Percentiles rank a stretch among this genome's conserved stretches.
Conservation (phyloP, 1,139 yeast genomes). For the Yamadazyma pseudoaaseri region DNA sequence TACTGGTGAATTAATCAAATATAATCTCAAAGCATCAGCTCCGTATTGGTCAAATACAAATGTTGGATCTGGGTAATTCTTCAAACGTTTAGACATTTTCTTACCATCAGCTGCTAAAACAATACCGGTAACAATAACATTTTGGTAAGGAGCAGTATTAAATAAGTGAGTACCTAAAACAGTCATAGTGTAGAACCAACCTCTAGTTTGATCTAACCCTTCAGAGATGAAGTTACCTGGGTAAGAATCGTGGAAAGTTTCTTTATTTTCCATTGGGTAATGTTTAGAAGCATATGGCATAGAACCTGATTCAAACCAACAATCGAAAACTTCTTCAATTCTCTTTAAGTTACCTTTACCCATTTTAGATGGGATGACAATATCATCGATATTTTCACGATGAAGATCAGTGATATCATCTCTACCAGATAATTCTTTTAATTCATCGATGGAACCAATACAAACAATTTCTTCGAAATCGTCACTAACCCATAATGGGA, state of each 20-base stretch:
- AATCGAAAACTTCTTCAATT: slow-evolving; percentile 96
- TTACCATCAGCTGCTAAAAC: slow-evolving; percentile 98
- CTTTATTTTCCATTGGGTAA: slow-evolving; percentile 89
- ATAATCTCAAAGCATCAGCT: slow-evolving; percentile 95
- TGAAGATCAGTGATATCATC: slow-evolving; percentile 83
- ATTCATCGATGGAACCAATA: slow-evolving; percentile 86
- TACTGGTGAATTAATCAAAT: slow-evolving; percentile 95
- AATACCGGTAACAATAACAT: slow-evolving; percentile 95
- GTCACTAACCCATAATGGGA: slow-evolving; percentile 96
- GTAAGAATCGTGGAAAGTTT: slow-evolving; percentile 72
- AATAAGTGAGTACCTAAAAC: slow-evolving; percentile 95
- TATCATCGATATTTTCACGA: slow-evolving; percentile 86
- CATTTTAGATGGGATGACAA: slow-evolving; percentile 88
- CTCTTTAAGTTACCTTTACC: slow-evolving; percentile 89
- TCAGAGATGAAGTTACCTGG: slow-evolving; percentile 98
- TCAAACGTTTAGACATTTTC: slow-evolving; percentile 97
- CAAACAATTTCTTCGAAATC: slow-evolving; percentile 92
- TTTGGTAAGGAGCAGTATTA: slow-evolving; percentile 89
- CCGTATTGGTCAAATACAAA: slow-evolving; percentile 83
- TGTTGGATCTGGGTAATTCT: slow-evolving; percentile 96
- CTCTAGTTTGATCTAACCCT: slow-evolving; percentile 99
- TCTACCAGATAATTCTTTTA: slow-evolving; percentile 80
- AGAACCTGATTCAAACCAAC: slow-evolving; percentile 99
- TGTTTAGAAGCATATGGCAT: slow-evolving; percentile 99
- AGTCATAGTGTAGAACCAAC: slow-evolving; percentile 98